These are phyloP conservation scores for Exophiala calicioides DNA, from an alignment of 2,329 filamentous ascomycete species.

Conservation along the genomic window DNA sequence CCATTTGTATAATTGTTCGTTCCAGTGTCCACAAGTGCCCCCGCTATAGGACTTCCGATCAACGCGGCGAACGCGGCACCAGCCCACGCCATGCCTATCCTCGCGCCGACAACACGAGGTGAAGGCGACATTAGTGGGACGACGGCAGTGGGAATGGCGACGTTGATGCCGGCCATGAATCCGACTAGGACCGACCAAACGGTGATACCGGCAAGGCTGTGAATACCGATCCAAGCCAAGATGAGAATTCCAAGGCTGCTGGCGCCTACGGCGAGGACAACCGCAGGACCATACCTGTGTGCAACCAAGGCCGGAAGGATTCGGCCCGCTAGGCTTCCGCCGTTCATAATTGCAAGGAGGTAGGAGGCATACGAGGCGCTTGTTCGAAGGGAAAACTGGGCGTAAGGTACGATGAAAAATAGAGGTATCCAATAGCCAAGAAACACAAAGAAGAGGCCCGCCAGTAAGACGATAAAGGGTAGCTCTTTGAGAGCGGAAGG, in stretches of 20 bases:
- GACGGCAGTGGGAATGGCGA: not conserved
- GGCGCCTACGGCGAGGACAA: not conserved
- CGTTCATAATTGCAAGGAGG: not conserved
- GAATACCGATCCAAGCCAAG: not conserved
- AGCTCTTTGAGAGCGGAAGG: not conserved
- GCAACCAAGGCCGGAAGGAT: not conserved
- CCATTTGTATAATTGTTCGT: slow-evolving; percentile 10
- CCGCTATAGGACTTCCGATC: slow-evolving; percentile 47
- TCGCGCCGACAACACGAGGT: slow-evolving; percentile 44
- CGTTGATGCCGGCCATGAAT: not conserved
- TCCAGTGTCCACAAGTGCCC: slow-evolving; percentile 9
- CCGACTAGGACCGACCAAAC: not conserved
- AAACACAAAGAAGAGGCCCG: not conserved
- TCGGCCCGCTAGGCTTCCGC: not conserved
- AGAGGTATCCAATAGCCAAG: not conserved
- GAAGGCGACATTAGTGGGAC: not conserved
- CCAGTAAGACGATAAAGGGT: not conserved
- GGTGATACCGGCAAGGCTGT: not conserved
- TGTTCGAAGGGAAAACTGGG: not conserved
- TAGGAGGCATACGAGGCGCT: not conserved
- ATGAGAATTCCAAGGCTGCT: not conserved
- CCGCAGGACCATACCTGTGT: not conserved
- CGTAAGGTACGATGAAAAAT: not conserved
- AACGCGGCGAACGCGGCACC: slow-evolving; percentile 49
- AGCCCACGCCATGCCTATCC: slow-evolving; percentile 52